Percentiles rank a stretch among this genome's conserved stretches.
Evolutionary conservation across 2,329 filamentous ascomycete species (phyloP).

Genomic region (Curvularia spicifera): DNA sequence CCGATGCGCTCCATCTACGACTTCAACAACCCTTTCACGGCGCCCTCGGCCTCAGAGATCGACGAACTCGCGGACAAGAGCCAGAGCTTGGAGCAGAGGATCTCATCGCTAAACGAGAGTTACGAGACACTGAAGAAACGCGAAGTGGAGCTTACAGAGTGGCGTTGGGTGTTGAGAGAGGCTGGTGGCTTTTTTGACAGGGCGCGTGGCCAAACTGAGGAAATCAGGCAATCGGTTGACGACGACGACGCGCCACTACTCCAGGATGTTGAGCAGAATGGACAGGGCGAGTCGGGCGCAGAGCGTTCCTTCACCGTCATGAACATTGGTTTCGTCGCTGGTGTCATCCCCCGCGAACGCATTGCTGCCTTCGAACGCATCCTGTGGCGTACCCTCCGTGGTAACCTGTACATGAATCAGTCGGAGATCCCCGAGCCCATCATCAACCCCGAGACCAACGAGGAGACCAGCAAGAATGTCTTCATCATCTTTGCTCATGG

Average conservation of each 20-base stretch:
- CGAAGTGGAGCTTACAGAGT: slow-evolving; percentile 95
- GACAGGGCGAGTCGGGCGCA: slow-evolving; percentile 67
- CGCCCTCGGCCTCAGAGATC: slow-evolving; percentile 91
- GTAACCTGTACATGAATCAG: slow-evolving; percentile 99
- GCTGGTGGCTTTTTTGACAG: slow-evolving; percentile 97
- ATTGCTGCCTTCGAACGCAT: slow-evolving; percentile 97
- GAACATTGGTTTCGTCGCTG: slow-evolving; percentile 98
- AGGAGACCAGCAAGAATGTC: slow-evolving; percentile 93
- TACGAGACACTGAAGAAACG: slow-evolving; percentile 98
- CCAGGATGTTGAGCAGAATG: slow-evolving; percentile 87
- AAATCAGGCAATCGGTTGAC: slow-evolving; percentile 86
- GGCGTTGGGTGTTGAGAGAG: slow-evolving; percentile 97
- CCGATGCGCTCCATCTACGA: slow-evolving; percentile 88
- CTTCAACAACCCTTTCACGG: slow-evolving; percentile 83
- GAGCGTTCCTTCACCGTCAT: slow-evolving; percentile 93
- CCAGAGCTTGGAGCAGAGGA: slow-evolving; percentile 88
- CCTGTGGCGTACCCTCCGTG: slow-evolving; percentile 93
- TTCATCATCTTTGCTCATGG: slow-evolving; percentile 99
- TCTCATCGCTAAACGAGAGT: slow-evolving; percentile 92
- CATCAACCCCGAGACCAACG: slow-evolving; percentile 89
- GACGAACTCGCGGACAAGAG: slow-evolving; percentile 93
- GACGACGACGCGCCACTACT: slow-evolving; percentile 91
- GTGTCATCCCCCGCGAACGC: slow-evolving; percentile 90
- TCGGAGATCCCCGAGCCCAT: slow-evolving; percentile 95
- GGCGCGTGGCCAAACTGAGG: slow-evolving; percentile 93